A percentile compares a stretch with the other conserved stretches of the same genome.
Evolutionary conservation across 1,284 basidiomycete genomes (phyloP).

Genomic region (Sparassis latifolia): DNA sequence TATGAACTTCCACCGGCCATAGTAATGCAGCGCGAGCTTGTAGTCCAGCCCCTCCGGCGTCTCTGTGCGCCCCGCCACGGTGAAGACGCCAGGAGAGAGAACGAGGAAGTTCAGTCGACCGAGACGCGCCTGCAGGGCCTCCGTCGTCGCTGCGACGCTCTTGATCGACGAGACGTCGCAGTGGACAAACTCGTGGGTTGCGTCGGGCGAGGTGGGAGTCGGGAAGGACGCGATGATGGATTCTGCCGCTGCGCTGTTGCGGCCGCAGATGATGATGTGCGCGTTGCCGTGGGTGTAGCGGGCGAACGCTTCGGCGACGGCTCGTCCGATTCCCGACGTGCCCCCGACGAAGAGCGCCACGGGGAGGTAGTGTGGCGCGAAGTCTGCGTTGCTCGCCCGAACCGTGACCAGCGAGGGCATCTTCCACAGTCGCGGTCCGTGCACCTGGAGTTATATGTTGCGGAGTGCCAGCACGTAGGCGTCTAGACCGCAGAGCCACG

Average conservation of each 20-base stretch:
- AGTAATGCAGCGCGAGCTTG: conserved; percentile 22
- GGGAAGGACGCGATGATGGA: conserved; percentile 29
- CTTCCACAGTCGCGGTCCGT: background rate
- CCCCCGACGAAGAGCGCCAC: conserved; percentile 31
- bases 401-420: conserved; percentile 14
- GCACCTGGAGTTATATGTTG: too few species aligned
- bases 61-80: conserved; percentile 23
- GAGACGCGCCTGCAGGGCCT: conserved; percentile 20
- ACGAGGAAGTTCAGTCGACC: conserved; percentile 31
- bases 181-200: conserved; percentile 29
- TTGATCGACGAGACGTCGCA: conserved; percentile 31
- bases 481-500: too few species aligned
- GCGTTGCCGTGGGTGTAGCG: conserved; percentile 26
- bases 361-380: conserved; percentile 17
- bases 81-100: conserved; percentile 25
- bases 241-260: conserved; percentile 29
- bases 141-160: conserved; percentile 23
- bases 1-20: conserved; percentile 25
- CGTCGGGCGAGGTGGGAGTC: conserved; percentile 6
- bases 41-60: conserved; percentile 23
- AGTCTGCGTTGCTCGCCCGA: conserved; percentile 10
- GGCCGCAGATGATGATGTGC: conserved; percentile 31
- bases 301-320: conserved; percentile 25
- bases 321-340: conserved; percentile 30
- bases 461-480: too few species aligned